These are phyloP conservation scores for Pseudofabraea citricarpa DNA, from an alignment of 2,329 filamentous ascomycete genomes.

Conservation along the genomic window DNA sequence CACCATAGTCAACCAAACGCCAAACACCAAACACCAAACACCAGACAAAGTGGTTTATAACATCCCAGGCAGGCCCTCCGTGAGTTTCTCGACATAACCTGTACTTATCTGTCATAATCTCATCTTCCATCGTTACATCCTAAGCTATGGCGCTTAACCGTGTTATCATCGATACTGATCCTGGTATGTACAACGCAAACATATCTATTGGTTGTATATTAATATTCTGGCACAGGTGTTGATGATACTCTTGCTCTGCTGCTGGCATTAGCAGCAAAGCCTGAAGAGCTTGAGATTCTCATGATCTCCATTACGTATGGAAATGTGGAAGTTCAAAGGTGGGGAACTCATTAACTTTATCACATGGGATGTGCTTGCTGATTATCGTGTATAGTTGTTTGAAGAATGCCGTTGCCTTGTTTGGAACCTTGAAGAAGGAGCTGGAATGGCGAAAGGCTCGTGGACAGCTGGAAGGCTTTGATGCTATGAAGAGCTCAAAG, in stretches of 20 bases:
- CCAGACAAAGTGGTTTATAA: too few relatives aligned
- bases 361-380: too few relatives aligned
- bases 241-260: slow-evolving; percentile 90
- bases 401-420: slow-evolving; percentile 82
- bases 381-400: slow-evolving; percentile 58
- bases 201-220: slow-evolving; percentile 3
- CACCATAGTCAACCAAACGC: too few relatives aligned
- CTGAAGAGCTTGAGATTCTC: slow-evolving; percentile 80
- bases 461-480: slow-evolving; percentile 66
- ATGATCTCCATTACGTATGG: slow-evolving; percentile 90
- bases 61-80: too few relatives aligned
- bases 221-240: slow-evolving; percentile 49
- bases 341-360: too few relatives aligned
- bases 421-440: slow-evolving; percentile 89
- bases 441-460: slow-evolving; percentile 72
- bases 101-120: too few relatives aligned
- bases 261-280: slow-evolving; percentile 73
- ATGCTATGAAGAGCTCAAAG: slow-evolving; percentile 65
- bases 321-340: slow-evolving; percentile 85
- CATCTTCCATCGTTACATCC: too few relatives aligned
- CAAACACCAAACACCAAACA: too few relatives aligned
- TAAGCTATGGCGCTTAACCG: too few relatives aligned
- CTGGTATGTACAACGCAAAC: slow-evolving; percentile 46
- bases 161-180: slow-evolving; percentile 96
- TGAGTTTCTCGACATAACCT: too few relatives aligned